These are phyloP conservation scores for Kwoniella botswanensis DNA, from an alignment of 768 basidiomycete genomes.

Conservation along the genomic window DNA sequence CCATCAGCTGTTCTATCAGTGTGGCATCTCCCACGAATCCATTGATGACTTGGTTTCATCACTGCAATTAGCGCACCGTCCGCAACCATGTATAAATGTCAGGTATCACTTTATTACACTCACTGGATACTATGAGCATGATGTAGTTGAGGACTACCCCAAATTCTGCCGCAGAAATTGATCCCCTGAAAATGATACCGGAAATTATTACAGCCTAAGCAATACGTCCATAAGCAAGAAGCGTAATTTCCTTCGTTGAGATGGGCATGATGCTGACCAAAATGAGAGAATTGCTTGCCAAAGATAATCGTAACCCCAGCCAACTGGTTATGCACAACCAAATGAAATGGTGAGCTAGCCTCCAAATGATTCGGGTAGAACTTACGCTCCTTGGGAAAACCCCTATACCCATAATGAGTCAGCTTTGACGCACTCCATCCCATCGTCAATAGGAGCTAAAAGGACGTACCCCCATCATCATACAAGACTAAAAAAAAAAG, in stretches of 20 bases:
- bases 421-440: no score
- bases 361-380: not conserved
- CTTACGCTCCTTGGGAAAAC: constrained; percentile 9
- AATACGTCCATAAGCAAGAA: not conserved
- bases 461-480: not conserved
- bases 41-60: not conserved
- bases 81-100: not conserved
- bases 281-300: constrained; percentile 70
- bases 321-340: constrained; percentile 56
- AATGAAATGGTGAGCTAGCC: not conserved
- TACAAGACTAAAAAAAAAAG: not conserved
- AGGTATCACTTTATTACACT: not conserved
- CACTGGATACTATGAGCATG: constrained; percentile 35
- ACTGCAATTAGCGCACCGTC: not conserved
- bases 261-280: constrained; percentile 52
- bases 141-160: constrained; percentile 67
- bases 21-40: not conserved
- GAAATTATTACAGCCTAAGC: constrained; percentile 68
- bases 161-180: constrained; percentile 67
- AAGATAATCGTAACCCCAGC: constrained; percentile 70
- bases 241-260: not conserved
- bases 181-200: constrained; percentile 67
- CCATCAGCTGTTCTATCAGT: constrained; percentile 8
- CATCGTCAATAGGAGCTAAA: not conserved
- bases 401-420: not conserved